Evolutionary conservation across 371 early-diverging fungal species (phyloP), one percentile per base, ranked within the genome.

Genomic region (Mortierella sp.): DNA sequence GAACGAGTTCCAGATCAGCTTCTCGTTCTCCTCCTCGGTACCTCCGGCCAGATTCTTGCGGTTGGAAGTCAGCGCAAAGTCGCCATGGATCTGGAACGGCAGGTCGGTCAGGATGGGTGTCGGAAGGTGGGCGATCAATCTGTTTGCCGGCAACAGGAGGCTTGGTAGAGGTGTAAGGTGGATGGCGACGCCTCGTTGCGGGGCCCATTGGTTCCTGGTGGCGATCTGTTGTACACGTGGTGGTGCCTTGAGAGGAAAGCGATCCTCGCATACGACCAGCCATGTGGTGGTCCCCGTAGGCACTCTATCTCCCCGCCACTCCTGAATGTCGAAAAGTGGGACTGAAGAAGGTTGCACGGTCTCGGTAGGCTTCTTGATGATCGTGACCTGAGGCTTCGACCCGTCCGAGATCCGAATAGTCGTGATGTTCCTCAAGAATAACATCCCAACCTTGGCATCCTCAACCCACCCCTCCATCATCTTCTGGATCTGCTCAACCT

Each of bases 31-130:
- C 2, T 63, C 14, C n/a, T 71, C 75, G 0, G 52, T 41, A 16
- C 70, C 76, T 2, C 79, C 71, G 7, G 77, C 71, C 9, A 85
- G 52, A 8, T 24, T 52, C 34, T 73, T 66, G 29, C 86, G 75
- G 50, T 73, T 77, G 22, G 87, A 83, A 19, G 66, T 66, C 19
- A 76, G 45, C 0, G 85, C 86, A 66, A 83, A 86, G 0, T 13
- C 67, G 0, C 87, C 86, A 61, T 86, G 87, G 14, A 86, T 41
- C 58, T 86, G 87, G 43, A 86, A 85, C 0, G 70, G 76, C 13
- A 79, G 13, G 2, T 37, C 45, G 3, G 79, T 84, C 4, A 1
- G 1, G 26, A 78, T 66, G 0, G 85, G 65, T 0, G 86, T 75
- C 0, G 86, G 87, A 1, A 86, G 65, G 34, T 75, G 86, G 2